A percentile compares a stretch with the other conserved stretches of the same genome.
These are phyloP conservation scores for Xylaria hypoxylon DNA, from an alignment of 2,329 filamentous ascomycete species.

Conservation along the genomic window DNA sequence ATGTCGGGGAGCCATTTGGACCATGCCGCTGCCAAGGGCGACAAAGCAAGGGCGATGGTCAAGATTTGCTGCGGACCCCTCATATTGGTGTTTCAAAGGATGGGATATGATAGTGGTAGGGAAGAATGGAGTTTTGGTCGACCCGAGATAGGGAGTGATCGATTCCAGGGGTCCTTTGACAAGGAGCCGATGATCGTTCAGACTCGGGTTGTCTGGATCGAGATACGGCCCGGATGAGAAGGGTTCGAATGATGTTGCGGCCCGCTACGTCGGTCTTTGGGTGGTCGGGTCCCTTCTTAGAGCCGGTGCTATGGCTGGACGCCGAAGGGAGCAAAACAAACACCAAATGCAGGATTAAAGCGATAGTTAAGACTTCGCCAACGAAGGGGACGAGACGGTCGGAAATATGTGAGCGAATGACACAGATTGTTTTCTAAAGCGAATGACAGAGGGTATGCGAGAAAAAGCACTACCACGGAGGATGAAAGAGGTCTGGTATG, in stretches of 20 bases:
- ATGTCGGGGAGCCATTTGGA: constrained; percentile 66
- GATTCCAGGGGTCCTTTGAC: constrained; percentile 31
- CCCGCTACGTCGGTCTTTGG: constrained; percentile 18
- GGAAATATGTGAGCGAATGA: constrained; percentile 45
- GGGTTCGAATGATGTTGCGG: constrained; percentile 23
- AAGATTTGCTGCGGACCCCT: constrained; percentile 61
- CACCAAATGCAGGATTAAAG: constrained; percentile 39
- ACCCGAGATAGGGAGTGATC: constrained; percentile 31
- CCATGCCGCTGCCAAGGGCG: constrained; percentile 66
- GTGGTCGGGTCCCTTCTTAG: constrained; percentile 22
- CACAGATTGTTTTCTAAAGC: constrained; percentile 42
- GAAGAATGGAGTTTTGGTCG: constrained; percentile 24
- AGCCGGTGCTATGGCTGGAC: constrained; percentile 39
- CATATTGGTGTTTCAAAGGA: constrained; percentile 56
- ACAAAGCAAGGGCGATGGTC: constrained; percentile 64
- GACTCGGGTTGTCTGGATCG: neutral
- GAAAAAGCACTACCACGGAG: constrained; percentile 23
- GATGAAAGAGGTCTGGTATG: constrained; percentile 26
- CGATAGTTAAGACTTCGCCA: constrained; percentile 41
- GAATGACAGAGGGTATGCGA: constrained; percentile 44
- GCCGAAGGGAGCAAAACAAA: constrained; percentile 39
- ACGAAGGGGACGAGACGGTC: constrained; percentile 34
- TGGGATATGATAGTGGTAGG: constrained; percentile 41
- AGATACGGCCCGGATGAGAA: constrained; percentile 21
- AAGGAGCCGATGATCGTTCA: constrained; percentile 27